Conservation (phyloP, 2,329 filamentous ascomycete species). For the Aureobasidium sp. region DNA sequence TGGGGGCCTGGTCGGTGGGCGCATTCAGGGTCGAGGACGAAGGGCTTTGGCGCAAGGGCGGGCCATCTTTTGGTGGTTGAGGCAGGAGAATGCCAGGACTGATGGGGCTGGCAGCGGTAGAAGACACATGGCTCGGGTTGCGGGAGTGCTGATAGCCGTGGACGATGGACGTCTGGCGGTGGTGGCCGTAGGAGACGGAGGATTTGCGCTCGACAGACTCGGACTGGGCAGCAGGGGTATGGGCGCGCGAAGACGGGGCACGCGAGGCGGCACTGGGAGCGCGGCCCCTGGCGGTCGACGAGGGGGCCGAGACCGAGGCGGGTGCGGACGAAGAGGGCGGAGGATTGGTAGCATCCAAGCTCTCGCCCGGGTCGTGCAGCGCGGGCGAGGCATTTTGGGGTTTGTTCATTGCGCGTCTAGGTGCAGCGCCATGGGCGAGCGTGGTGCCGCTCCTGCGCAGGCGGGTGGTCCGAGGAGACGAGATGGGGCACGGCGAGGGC, state of each 20-base stretch:
- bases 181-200: conserved; percentile 67
- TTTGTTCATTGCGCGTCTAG: conserved; percentile 13
- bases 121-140: conserved; percentile 79
- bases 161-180: conserved; percentile 94
- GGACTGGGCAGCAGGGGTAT: conserved; percentile 37
- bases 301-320: conserved; percentile 12
- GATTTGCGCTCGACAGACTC: conserved; percentile 44
- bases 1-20: not conserved
- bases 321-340: not conserved
- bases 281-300: conserved; percentile 39
- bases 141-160: conserved; percentile 89
- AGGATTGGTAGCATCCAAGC: not conserved
- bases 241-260: conserved; percentile 38
- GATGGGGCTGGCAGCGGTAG: conserved; percentile 69
- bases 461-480: not conserved
- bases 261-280: conserved; percentile 37
- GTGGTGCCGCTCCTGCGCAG: conserved; percentile 11
- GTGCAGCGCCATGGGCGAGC: conserved; percentile 12
- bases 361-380: conserved; percentile 10
- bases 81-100: conserved; percentile 76
- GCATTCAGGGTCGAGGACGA: conserved; percentile 17
- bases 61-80: not conserved
- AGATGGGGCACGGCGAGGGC: not conserved
- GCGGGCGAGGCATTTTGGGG: conserved; percentile 11
- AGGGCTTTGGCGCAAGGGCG: conserved; percentile 17